Conservation (phyloP, 148 eudicot genomes). For the Camellia japonica region DNA sequence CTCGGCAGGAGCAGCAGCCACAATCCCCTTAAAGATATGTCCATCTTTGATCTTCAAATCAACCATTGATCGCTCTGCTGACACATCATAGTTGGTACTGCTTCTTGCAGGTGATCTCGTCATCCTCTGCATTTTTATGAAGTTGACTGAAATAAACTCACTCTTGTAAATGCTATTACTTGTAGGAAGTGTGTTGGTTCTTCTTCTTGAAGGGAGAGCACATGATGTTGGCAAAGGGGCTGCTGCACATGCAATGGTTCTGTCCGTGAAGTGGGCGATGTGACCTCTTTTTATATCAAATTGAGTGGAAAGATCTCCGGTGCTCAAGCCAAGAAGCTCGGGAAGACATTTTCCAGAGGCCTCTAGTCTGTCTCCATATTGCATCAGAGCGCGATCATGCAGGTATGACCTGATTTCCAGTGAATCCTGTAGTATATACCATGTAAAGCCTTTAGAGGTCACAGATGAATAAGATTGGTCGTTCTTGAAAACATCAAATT, state of each 20-base stretch:
- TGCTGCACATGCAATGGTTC: conserved; percentile 21
- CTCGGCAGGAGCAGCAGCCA: conserved; percentile 35
- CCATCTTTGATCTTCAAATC: conserved; percentile 40
- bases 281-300: conserved; percentile 50
- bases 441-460: conserved; percentile 5
- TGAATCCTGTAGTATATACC: conserved; percentile 33
- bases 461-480: neutral
- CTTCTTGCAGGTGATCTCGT: conserved; percentile 18
- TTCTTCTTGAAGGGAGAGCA: conserved; percentile 17
- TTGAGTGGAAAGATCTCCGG: conserved; percentile 30
- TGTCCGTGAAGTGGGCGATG: conserved; percentile 40
- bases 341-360: conserved; percentile 39
- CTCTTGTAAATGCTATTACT: conserved; percentile 21
- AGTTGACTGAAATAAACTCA: conserved; percentile 13
- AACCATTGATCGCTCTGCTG: conserved; percentile 27
- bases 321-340: conserved; percentile 32
- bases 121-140: conserved; percentile 19
- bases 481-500: neutral
- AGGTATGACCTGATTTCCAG: conserved; percentile 51
- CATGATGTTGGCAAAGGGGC: conserved; percentile 24
- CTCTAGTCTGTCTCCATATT: conserved; percentile 43
- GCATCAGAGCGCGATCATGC: conserved; percentile 44
- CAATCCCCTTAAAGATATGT: conserved; percentile 37
- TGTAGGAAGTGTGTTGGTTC: conserved; percentile 16
- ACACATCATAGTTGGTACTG: conserved; percentile 14